phyloP scores from a whole-genome alignment of 139 green algal species.

The Microglena sp. region DNA sequence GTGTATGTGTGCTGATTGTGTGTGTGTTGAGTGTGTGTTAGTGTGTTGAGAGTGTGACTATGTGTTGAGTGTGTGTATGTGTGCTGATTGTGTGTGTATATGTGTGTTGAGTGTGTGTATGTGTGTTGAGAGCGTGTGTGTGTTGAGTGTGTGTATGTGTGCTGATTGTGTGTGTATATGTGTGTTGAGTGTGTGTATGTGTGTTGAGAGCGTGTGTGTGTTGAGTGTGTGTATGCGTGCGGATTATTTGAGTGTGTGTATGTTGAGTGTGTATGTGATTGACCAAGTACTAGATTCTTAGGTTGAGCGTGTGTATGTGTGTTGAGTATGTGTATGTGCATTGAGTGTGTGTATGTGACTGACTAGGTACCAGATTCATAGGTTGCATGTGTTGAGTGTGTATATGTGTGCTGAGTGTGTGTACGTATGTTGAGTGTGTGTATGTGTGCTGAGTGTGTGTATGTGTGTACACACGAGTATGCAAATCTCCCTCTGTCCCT shows the following conservation, averaged over 20 bases:
- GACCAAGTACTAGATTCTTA: not conserved
- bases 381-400: no score
- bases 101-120: no score
- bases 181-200: conserved; percentile 7
- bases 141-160: no score
- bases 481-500: no score
- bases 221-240: not conserved
- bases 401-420: not conserved
- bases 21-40: no score
- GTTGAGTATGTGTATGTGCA: not conserved
- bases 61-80: no score
- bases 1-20: no score
- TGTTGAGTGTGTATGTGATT: conserved; percentile 1
- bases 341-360: not conserved
- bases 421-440: not conserved
- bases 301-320: not conserved
- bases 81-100: no score
- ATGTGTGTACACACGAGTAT: not conserved
- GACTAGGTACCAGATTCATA: no score
- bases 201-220: no score
- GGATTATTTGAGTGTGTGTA: not conserved
- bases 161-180: conserved; percentile 10
- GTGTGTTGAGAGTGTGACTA: no score
- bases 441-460: not conserved
- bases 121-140: no score